Base-by-base conservation (phyloP, 371 early-diverging fungal species). In the Mortierella sp. region DNA sequence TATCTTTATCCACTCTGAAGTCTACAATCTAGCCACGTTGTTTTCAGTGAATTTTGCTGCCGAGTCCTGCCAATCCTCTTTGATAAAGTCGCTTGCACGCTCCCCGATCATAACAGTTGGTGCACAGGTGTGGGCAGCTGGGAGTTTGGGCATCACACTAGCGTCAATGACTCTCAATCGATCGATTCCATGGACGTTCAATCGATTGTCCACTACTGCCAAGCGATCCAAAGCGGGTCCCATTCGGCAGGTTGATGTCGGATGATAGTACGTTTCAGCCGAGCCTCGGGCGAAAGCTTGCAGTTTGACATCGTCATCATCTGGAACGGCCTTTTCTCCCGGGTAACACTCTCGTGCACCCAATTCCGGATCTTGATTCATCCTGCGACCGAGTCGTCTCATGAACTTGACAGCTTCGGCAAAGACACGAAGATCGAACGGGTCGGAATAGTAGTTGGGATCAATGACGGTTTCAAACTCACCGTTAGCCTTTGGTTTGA, bases 81-180 rank as follows among this genome's bases (percentile, higher is more conserved):
- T 62, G 48, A 73, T 73, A 21, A 67, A 49, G 47, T 80, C 76
- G 22, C 72, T 68, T 9, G 64, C 68, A n/a, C 65, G 54, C 39
- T 71, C 70, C 16, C 66, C 70, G 49, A 77, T 63, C 67, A 67
- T 63, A 5, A 74, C 64, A 0, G 64, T 63, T 3, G 74, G 60
- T 0, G 63, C 72, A 49, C 72, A 69, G 17, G 77, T 52, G 43
- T 71, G 71, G 12, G 65, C 54, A 24, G 68, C 76, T 3, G 68
- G 60, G 0, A 71, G 21, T 46, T 76, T 77, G 19, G 86, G 86
- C 49, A 84, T 81, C 46, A 81, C 67, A 14, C 83, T 81, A 1
- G 83, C 81, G 58, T 86, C 86, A 13, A 84, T 72, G 1, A 86
- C 81, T 7, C 86, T 63, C 22, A 86, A 60, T 3, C 74, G 64